Base-by-base conservation (phyloP, 768 basidiomycete genomes). In the Suillus placidus region DNA sequence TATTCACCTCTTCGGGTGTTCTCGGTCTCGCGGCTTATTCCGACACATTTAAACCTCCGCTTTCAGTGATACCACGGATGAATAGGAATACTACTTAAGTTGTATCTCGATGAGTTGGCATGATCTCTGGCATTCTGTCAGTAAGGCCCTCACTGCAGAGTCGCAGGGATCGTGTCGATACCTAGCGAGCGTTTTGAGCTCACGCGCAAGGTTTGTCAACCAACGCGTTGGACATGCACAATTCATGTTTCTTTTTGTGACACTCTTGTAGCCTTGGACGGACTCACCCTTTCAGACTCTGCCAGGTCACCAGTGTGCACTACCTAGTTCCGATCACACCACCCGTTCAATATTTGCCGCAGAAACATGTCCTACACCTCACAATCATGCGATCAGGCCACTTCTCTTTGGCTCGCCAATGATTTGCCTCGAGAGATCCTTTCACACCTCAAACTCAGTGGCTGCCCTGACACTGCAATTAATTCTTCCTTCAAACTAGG, bases 401-500 rank as follows among this genome's bases (percentile, higher is more conserved):
- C 70, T 63, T 45, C 66, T 18, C 67, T 85, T 6, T 86, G 85
- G 85, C 68, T 75, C 34, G 75, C 78, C 2, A 71, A 74, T 26
- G 79, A 77, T 12, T 77, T 86, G 7, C 83, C 83, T 0, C 64
- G 68, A 14, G 69, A 77, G n/a, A 72, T 74, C 12, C 68, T 87
- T 0, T 68, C 74, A 20, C 69, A 77, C 42, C 70, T 87, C 18
- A 72, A 69, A 7, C 68, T 87, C 7, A 72, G 68, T 13, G 76
- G 76, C 18, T 69, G 80, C 43, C 77, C 85, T 10, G 81, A 85
- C 67, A 73, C 75, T 6, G 78, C 80, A 1, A 76, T 87, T 7
- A 77, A 84, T 58, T 88, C 87, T 1, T 85, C 85, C 0, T 88
- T 88, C 71, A 81, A 76, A 61, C 71, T 88, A 9, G 87, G 85